Evolutionary conservation across 352 stramenopile genomes (phyloP).

Genomic region (Phytophthora sp.): DNA sequence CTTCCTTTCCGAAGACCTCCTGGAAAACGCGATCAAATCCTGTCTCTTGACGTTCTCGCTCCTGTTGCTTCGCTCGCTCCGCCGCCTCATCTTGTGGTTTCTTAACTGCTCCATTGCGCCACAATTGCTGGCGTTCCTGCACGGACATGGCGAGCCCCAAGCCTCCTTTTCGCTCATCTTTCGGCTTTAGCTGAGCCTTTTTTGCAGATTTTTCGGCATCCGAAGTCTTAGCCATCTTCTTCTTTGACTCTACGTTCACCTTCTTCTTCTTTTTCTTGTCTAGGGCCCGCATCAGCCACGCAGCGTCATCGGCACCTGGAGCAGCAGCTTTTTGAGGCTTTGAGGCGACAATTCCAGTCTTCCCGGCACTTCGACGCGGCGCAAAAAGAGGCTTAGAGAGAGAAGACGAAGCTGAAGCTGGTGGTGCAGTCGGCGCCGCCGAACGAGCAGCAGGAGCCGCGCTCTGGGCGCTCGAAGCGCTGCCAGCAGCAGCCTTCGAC

Average conservation of each 20-base stretch:
- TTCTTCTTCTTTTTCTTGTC: constrained; percentile 49
- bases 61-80: constrained; percentile 28
- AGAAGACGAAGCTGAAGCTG: neutral
- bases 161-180: constrained; percentile 17
- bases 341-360: constrained; percentile 1
- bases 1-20: constrained; percentile 45
- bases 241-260: neutral
- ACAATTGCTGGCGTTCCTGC: constrained; percentile 36
- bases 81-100: constrained; percentile 21
- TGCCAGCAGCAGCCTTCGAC: neutral
- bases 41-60: constrained; percentile 41
- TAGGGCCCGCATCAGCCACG: constrained; percentile 46
- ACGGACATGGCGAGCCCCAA: constrained; percentile 22
- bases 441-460: neutral
- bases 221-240: neutral
- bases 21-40: constrained; percentile 63
- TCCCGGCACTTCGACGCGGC: constrained; percentile 19
- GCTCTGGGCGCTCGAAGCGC: constrained; percentile 1
- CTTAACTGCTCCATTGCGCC: constrained; percentile 24
- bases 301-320: constrained; percentile 22
- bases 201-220: constrained; percentile 3
- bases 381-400: constrained; percentile 14
- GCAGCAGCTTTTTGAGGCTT: constrained; percentile 9
- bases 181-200: constrained; percentile 13
- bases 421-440: neutral